Evolutionary conservation across 1,139 yeast species (phyloP), one percentile per base, ranked within the genome.

Genomic region (Sugiyamaella xylanicola): DNA sequence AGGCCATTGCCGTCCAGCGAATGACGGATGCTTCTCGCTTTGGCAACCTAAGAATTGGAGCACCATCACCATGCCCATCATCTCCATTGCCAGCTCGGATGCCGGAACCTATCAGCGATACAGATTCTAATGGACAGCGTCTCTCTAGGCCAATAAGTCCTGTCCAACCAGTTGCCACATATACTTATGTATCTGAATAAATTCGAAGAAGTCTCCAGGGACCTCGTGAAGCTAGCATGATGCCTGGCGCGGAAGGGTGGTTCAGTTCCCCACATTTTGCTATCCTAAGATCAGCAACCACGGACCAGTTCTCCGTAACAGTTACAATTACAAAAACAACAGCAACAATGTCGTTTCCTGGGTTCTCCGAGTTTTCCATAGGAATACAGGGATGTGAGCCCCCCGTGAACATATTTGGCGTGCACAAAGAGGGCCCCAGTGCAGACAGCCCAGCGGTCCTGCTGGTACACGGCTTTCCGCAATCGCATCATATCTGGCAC

Each of bases 401-500:
- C 36, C 41, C 49, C 3, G 50, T 46, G 32, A 46, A 40, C 8
- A 36, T 46, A 21, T 46, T 36, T 17, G 50, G 50, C 9, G 50
- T 46, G 15, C 32, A 46, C 21, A 46, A 36, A 37, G 13, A 17
- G 17, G 42, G 42, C 1, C 42, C 41, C 9, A 20, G 2, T 5
- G 22, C 27, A 5, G 25, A 32, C 4, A 55, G 56, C 8, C 57
- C 57, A 0, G 51, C 54, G 11, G 36, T 56, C 19, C 54, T 60
- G 32, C 53, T 60, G 11, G 55, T 59, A 7, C 63, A 60, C 41
- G 63, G 63, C 1, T 60, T 39, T 45, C 63, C 63, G 9, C 56
- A 60, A 35, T 52, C 58, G 4, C 53, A 42, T 13, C 17, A 15
- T n/a, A 59, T 60, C 32, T 60, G 63, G 63, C 47, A 51, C 9